Evolutionary conservation across 306 rosid species (phyloP).

Genomic region (Amphicarpaea edgeworthii): DNA sequence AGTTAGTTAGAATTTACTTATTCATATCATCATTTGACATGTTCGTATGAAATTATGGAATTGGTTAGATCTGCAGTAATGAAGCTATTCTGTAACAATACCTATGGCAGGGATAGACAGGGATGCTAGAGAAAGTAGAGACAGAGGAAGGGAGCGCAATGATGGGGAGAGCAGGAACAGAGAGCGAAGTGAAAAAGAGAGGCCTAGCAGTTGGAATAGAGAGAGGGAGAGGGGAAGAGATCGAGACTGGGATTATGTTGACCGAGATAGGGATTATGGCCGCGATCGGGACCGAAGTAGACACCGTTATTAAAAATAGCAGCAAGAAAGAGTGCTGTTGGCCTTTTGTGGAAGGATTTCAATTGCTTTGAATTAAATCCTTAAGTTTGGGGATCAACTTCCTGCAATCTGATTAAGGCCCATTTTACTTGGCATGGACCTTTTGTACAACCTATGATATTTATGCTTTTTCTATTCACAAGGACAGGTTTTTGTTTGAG

Average conservation of each 20-base stretch:
- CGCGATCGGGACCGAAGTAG: conserved; percentile 75
- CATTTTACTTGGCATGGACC: conserved; percentile 43
- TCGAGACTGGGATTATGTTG: conserved; percentile 73
- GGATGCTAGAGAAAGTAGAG: conserved; percentile 85
- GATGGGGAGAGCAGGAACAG: conserved; percentile 70
- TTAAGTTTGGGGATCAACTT: conserved; percentile 37
- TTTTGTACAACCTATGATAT: conserved; percentile 24
- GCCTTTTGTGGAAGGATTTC: conserved; percentile 38
- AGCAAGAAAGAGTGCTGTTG: conserved; percentile 32
- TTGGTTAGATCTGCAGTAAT: conserved; percentile 31
- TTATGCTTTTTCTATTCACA: conserved; percentile 31
- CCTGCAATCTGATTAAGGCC: conserved; percentile 42
- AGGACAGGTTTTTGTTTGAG: conserved; percentile 34
- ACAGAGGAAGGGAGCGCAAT: conserved; percentile 75
- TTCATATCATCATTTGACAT: neutral
- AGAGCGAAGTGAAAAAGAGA: conserved; percentile 70
- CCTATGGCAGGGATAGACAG: conserved; percentile 74
- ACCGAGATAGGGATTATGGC: conserved; percentile 76
- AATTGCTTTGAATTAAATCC: conserved; percentile 40
- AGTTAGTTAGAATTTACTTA: neutral
- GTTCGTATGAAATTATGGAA: conserved; percentile 32
- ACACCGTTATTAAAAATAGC: conserved; percentile 63
- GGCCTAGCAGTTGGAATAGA: conserved; percentile 75
- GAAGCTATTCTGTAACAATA: conserved; percentile 23
- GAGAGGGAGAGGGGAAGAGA: conserved; percentile 83